These are phyloP conservation scores for Ilyonectria sp. DNA, from an alignment of 2,329 filamentous ascomycete species.

Conservation along the genomic window DNA sequence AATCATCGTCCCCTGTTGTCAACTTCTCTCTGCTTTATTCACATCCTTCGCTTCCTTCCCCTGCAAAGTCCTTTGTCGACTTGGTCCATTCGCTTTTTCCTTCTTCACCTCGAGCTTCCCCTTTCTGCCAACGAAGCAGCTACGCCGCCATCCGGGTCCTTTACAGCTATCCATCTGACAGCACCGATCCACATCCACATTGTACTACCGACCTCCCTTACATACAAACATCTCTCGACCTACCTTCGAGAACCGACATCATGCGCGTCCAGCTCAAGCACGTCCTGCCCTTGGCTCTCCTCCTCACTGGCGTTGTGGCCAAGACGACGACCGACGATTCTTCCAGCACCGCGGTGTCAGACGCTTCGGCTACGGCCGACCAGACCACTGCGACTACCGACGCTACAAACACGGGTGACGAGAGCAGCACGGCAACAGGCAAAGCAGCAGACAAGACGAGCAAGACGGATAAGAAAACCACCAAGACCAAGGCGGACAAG, in stretches of 20 bases:
- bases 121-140: slow-evolving; percentile 1
- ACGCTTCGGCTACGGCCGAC: slow-evolving; percentile 35
- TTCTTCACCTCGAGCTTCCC: slow-evolving; percentile 10
- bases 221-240: background rate
- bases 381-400: slow-evolving; percentile 35
- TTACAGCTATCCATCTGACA: background rate
- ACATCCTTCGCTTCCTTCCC: slow-evolving; percentile 20
- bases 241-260: slow-evolving; percentile 27
- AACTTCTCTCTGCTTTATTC: slow-evolving; percentile 16
- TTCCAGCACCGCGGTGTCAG: slow-evolving; percentile 33
- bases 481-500: slow-evolving; percentile 26
- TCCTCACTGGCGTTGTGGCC: slow-evolving; percentile 44
- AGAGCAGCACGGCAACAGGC: slow-evolving; percentile 24
- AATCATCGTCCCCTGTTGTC: slow-evolving; percentile 16
- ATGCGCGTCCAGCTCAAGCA: slow-evolving; percentile 48
- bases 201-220: background rate
- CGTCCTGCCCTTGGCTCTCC: slow-evolving; percentile 43
- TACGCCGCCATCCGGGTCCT: background rate
- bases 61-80: slow-evolving; percentile 15
- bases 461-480: slow-evolving; percentile 24
- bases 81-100: slow-evolving; percentile 16
- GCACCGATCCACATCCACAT: slow-evolving; percentile 11
- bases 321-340: slow-evolving; percentile 24
- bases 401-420: slow-evolving; percentile 35
- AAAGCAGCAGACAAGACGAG: slow-evolving; percentile 13